phyloP scores from a whole-genome alignment of 176 grass and related monocot genomes.

The Zoysia pacifica region DNA sequence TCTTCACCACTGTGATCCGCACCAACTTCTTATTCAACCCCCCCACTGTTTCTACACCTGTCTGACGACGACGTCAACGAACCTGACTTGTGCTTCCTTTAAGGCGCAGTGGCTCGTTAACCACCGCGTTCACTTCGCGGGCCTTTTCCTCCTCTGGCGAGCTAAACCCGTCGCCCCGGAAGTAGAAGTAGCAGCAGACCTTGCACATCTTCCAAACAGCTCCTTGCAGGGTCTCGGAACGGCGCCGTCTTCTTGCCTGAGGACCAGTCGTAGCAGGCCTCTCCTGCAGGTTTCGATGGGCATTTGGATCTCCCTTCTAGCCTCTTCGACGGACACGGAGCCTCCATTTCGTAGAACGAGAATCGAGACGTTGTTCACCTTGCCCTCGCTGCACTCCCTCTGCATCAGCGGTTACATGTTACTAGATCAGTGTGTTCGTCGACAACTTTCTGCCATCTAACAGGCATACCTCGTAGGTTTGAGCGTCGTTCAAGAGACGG shows the following conservation, averaged over 20 bases:
- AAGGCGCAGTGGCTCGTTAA: neutral
- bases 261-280: slow-evolving; percentile 56
- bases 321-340: slow-evolving; percentile 42
- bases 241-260: slow-evolving; percentile 39
- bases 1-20: too few species aligned
- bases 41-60: too few species aligned
- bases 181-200: slow-evolving; percentile 68
- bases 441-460: too few species aligned
- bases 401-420: neutral
- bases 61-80: too few species aligned
- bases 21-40: too few species aligned
- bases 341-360: slow-evolving; percentile 28
- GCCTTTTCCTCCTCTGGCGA: slow-evolving; percentile 53
- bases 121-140: slow-evolving; percentile 57
- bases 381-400: slow-evolving; percentile 63
- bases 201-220: slow-evolving; percentile 89
- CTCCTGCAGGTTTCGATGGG: slow-evolving; percentile 30
- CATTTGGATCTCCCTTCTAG: slow-evolving; percentile 18
- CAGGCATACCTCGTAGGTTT: slow-evolving; percentile 46
- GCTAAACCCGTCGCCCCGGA: slow-evolving; percentile 55
- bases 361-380: slow-evolving; percentile 55
- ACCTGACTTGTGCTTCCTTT: too few species aligned
- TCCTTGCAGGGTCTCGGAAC: slow-evolving; percentile 68
- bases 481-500: slow-evolving; percentile 67
- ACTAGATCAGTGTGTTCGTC: neutral